Evolutionary conservation across 2,329 filamentous ascomycete species (phyloP), one percentile per base, ranked within the genome.

Genomic region (Plectosphaerella plurivora): DNA sequence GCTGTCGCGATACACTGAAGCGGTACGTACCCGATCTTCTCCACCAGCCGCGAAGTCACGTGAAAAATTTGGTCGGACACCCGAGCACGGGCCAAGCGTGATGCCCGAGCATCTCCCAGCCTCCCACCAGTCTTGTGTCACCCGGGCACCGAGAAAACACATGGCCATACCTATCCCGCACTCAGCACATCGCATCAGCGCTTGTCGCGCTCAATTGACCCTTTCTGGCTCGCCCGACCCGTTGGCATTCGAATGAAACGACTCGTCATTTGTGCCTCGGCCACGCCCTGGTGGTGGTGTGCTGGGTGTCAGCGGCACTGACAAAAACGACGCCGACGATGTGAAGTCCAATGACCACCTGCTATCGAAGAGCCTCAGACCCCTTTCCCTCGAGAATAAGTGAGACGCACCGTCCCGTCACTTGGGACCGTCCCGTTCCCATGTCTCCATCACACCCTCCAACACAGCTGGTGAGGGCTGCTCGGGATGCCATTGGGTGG

Each of bases 371-470:
- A 44, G 41, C 41, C 41, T 20, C 37, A 39, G 28, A 33, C 11
- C 28, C 28, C 28, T 12, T 33, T 33, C 28, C 28, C 37, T 39
- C 16, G 22, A 44, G 18, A n/a, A 18, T 44, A 18, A 44, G 37
- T 44, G 8, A 44, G 37, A 39, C 37, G 41, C 41, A 16, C 47
- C 22, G 35, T 39, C 20, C 47, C 47, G 36, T 24, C 20, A 22
- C 18, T 22, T 22, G 24, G 35, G 35, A 18, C 37, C 47, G 37
- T 41, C 47, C 47, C 47, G 47, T 28, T 41, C 20, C 47, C 47
- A 25, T 41, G 47, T 49, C 41, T 25, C 20, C 47, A 41, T 49
- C 35, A 37, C 47, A 49, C 47, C 47, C 47, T 49, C 47, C 37
- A 44, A 7, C 37, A 44, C 10, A 5, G 8, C 16, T 18, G 16